phyloP scores from a whole-genome alignment of 192 early-diverging fungal species.

The Entrophospora sp. region DNA sequence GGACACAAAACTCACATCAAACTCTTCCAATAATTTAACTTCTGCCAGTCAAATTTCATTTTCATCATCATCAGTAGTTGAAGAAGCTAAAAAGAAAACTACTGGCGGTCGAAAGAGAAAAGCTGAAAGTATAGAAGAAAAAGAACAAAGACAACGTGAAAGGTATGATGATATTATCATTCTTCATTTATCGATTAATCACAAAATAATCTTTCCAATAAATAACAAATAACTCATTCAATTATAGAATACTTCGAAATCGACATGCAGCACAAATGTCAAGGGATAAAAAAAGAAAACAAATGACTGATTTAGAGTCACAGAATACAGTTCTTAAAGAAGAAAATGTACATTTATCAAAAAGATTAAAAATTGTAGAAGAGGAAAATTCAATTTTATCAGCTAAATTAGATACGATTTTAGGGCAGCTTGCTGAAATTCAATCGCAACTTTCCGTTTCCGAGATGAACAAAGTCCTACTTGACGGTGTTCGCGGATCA shows the following conservation, averaged over 20 bases:
- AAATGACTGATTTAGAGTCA: slow-evolving; percentile 49
- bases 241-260: slow-evolving; percentile 51
- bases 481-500: slow-evolving; percentile 45
- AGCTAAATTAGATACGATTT: slow-evolving; percentile 23
- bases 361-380: slow-evolving; percentile 43
- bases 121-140: slow-evolving; percentile 18
- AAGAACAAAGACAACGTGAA: neutral
- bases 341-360: slow-evolving; percentile 39
- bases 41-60: too few relatives aligned
- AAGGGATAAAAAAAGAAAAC: slow-evolving; percentile 65
- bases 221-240: too few relatives aligned
- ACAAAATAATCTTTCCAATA: too few relatives aligned
- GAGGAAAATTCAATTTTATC: slow-evolving; percentile 34
- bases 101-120: slow-evolving; percentile 13
- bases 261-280: slow-evolving; percentile 68
- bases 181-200: too few relatives aligned
- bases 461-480: slow-evolving; percentile 26
- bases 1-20: neutral
- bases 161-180: slow-evolving; percentile 5
- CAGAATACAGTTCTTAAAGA: slow-evolving; percentile 40
- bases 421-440: slow-evolving; percentile 26
- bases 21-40: neutral
- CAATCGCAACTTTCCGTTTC: slow-evolving; percentile 32
- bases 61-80: too few relatives aligned
- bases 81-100: neutral